phyloP scores from a whole-genome alignment of 2,329 filamentous ascomycete species.

The Exophiala alcalophila region DNA sequence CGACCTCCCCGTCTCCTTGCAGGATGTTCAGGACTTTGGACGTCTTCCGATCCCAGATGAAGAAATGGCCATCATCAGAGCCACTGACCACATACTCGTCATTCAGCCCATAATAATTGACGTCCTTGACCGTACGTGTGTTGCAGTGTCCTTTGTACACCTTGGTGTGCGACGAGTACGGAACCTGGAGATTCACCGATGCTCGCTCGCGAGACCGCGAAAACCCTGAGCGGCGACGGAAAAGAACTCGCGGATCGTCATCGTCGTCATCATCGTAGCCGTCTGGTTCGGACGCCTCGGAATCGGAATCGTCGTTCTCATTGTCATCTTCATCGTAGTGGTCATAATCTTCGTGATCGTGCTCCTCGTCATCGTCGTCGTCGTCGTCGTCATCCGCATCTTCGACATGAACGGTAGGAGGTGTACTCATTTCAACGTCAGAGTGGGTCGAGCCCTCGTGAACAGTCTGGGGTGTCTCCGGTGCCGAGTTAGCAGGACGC shows the following conservation, averaged over 20 bases:
- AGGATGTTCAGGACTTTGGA: conserved; percentile 61
- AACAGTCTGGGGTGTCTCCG: conserved; percentile 5
- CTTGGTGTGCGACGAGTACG: conserved; percentile 56
- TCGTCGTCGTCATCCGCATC: conserved; percentile 31
- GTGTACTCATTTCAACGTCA: conserved; percentile 16
- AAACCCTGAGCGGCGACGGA: conserved; percentile 51
- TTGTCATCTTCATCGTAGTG: conserved; percentile 19
- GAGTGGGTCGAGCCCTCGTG: conserved; percentile 8
- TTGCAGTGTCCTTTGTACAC: conserved; percentile 65
- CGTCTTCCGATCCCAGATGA: conserved; percentile 67
- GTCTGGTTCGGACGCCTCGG: conserved; percentile 13
- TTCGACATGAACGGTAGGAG: conserved; percentile 24
- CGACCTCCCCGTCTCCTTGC: conserved; percentile 65
- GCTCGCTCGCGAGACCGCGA: conserved; percentile 47
- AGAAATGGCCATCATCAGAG: conserved; percentile 64
- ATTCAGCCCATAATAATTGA: conserved; percentile 64
- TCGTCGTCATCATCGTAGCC: conserved; percentile 33
- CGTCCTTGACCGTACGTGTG: conserved; percentile 65
- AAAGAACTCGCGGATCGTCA: conserved; percentile 32
- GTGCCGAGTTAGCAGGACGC: conserved; percentile 3
- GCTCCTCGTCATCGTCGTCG: conserved; percentile 4
- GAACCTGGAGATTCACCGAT: conserved; percentile 53
- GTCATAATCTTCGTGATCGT: conserved; percentile 30
- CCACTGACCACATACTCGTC: conserved; percentile 68
- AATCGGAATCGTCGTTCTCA: conserved; percentile 22